phyloP scores from a whole-genome alignment of 1,284 basidiomycete species.

The Xerocomus minutiporus region DNA sequence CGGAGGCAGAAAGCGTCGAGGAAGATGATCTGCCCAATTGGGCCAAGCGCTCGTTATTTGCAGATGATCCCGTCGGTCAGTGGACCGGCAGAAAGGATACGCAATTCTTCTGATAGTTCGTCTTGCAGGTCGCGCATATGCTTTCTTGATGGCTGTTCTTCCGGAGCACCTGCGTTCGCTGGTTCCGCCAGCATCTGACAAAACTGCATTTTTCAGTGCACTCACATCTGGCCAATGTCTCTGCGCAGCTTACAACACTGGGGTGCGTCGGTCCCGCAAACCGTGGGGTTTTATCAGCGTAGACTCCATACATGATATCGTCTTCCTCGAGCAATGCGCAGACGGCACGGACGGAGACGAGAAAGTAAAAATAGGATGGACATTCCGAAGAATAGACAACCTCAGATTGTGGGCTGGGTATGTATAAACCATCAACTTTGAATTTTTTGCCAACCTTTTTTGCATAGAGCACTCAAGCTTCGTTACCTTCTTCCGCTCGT shows the following conservation, averaged over 20 bases:
- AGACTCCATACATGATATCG: slow-evolving; percentile 75
- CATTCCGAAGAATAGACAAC: slow-evolving; percentile 80
- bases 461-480: slow-evolving; percentile 68
- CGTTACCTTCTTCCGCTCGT: slow-evolving; percentile 72
- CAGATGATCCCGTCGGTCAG: slow-evolving; percentile 55
- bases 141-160: slow-evolving; percentile 48
- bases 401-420: slow-evolving; percentile 79
- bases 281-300: slow-evolving; percentile 85
- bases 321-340: slow-evolving; percentile 50
- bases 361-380: slow-evolving; percentile 55
- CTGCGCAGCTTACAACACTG: slow-evolving; percentile 75
- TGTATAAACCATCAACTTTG: slow-evolving; percentile 23
- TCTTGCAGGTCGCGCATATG: slow-evolving; percentile 53
- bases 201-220: slow-evolving; percentile 46
- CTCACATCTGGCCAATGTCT: slow-evolving; percentile 77
- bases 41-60: slow-evolving; percentile 59
- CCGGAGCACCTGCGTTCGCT: slow-evolving; percentile 41
- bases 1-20: slow-evolving; percentile 47
- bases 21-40: slow-evolving; percentile 59
- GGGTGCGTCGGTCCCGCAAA: slow-evolving; percentile 71
- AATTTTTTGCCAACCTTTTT: not conserved
- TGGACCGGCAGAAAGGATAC: slow-evolving; percentile 5
- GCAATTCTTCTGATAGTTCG: slow-evolving; percentile 1
- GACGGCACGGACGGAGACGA: slow-evolving; percentile 37
- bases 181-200: slow-evolving; percentile 40